Conservation (phyloP, 176 grass and related monocot genomes). For the Stipa capillata region DNA sequence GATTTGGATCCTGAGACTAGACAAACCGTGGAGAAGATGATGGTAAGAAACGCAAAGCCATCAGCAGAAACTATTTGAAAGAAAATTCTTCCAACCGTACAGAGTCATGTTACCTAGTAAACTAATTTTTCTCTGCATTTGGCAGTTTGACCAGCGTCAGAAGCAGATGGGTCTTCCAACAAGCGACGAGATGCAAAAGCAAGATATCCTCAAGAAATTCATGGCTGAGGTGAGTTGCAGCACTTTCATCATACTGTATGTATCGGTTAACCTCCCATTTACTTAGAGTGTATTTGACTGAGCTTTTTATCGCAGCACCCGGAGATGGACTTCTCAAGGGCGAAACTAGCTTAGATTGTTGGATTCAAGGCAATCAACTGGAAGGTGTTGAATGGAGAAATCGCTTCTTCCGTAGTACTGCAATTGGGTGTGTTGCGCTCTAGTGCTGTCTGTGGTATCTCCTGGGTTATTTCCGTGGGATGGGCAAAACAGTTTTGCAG, state of each 20-base stretch:
- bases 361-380: neutral
- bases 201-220: constrained; percentile 55
- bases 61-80: neutral
- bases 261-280: neutral
- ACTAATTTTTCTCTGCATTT: neutral
- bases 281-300: neutral
- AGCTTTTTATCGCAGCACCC: constrained; percentile 16
- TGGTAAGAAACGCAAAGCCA: constrained; percentile 44
- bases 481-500: neutral
- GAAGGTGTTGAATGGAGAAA: neutral
- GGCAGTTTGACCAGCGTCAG: constrained; percentile 37
- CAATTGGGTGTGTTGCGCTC: neutral
- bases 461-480: neutral
- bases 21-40: constrained; percentile 40
- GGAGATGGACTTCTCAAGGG: constrained; percentile 49
- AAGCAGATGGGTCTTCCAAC: constrained; percentile 52
- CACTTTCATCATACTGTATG: neutral
- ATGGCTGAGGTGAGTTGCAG: constrained; percentile 42
- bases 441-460: neutral
- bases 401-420: neutral
- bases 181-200: constrained; percentile 52
- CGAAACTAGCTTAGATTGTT: constrained; percentile 24
- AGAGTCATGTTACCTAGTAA: neutral
- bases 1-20: constrained; percentile 51
- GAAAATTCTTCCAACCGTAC: neutral